Evolutionary conservation across 208 protist species (phyloP), one percentile per base, ranked within the genome.

Genomic region (Trypanosoma rangeli): DNA sequence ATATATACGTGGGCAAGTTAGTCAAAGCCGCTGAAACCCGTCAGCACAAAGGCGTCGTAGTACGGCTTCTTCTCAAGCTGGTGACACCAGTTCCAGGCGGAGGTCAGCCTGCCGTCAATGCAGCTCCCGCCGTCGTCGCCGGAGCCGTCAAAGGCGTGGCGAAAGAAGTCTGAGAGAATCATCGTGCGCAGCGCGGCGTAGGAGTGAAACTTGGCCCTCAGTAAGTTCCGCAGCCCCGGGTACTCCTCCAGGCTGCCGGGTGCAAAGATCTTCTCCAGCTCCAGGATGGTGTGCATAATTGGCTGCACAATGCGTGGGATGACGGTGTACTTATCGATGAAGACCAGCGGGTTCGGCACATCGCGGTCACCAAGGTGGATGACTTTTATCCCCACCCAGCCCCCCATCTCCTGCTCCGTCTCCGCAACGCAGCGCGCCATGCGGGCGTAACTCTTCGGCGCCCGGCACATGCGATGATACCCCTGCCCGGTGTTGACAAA

Each of bases 321-420:
- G 46, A 97, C 93, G 22, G 97, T 99, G 83, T 99, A 99, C 75
- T 99, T 99, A 68, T 99, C 98, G 66, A 99, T 99, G 79, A 99
- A 99, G 31, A 98, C 93, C 0, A 99, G 80, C 9, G 98, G 94
- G 62, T 99, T 99, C 16, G 98, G 98, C 48, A 99, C 98, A 68
- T 99, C 97, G 49, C 89, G 81, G 76, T 99, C 98, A 60, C 98
- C 98, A 22, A 99, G 75, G 72, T 99, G 98, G 58, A 99, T 96
- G 0, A 99, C 97, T 53, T 92, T 95, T 46, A 95, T 98, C 10
- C 98, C 98, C 5, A 99, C 85, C 97, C 97, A 99, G 22, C 89
- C 82, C 42, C 91, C 90, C 58, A 98, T 79, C 33, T 80, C 60
- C 39, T 75, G 42, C 70, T 99, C 85, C 20, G 93, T 83, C 29